These are phyloP conservation scores for Fusarium sambucinum DNA, from an alignment of 2,329 filamentous ascomycete genomes.

Conservation along the genomic window DNA sequence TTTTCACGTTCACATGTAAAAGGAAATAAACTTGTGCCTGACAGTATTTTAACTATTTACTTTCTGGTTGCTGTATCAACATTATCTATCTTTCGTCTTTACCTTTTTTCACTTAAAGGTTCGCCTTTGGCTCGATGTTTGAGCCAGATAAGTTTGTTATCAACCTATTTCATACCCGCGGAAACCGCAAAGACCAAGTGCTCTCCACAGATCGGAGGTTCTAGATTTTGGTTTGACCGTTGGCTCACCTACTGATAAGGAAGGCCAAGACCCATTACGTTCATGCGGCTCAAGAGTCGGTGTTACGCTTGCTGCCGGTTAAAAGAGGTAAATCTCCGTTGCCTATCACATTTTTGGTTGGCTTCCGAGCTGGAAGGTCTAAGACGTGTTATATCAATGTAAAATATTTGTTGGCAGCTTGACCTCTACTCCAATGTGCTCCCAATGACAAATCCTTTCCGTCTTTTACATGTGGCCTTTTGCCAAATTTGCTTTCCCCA, in stretches of 20 bases:
- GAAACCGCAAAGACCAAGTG: slow-evolving; percentile 20
- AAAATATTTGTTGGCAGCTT: slow-evolving; percentile 18
- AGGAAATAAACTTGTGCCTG: neutral
- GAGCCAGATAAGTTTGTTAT: neutral
- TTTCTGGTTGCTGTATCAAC: neutral
- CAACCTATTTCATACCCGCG: slow-evolving; percentile 1
- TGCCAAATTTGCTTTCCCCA: slow-evolving; percentile 20
- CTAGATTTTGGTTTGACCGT: slow-evolving; percentile 30
- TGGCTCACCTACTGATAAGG: slow-evolving; percentile 32
- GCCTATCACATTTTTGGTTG: neutral
- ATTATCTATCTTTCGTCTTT: neutral
- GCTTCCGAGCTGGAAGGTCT: neutral
- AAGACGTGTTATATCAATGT: slow-evolving; percentile 11
- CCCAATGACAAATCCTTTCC: slow-evolving; percentile 26
- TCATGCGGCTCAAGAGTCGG: slow-evolving; percentile 30
- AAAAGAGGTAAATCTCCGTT: neutral
- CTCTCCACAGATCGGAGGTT: slow-evolving; percentile 36
- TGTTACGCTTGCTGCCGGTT: neutral
- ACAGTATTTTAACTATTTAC: neutral
- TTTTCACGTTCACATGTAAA: neutral
- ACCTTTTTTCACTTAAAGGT: neutral
- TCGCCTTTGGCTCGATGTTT: neutral
- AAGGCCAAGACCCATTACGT: slow-evolving; percentile 1
- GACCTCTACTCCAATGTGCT: slow-evolving; percentile 39
- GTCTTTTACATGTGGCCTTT: slow-evolving; percentile 22